Percentiles rank a stretch among this genome's conserved stretches.
phyloP scores from a whole-genome alignment of 1,139 yeast species.

The Sugiyamaella japonica region DNA sequence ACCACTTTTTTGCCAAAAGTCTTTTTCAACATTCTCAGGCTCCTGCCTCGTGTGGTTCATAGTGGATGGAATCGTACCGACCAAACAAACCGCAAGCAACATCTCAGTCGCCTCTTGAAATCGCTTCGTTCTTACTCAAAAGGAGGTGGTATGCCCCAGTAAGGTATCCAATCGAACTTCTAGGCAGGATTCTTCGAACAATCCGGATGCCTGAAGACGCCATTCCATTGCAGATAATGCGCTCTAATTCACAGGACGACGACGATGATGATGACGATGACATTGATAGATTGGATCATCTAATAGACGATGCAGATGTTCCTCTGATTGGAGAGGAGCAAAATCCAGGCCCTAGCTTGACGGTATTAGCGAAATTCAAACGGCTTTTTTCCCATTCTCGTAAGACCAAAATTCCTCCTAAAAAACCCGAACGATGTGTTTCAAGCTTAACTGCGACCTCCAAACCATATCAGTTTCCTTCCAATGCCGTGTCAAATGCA shows the following conservation, averaged over 20 bases:
- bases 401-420: neutral
- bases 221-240: slow-evolving; percentile 21
- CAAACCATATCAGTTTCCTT: slow-evolving; percentile 48
- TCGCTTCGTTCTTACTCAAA: slow-evolving; percentile 11
- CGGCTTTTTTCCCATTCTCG: neutral
- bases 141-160: slow-evolving; percentile 27
- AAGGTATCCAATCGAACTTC: slow-evolving; percentile 15
- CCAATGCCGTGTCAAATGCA: slow-evolving; percentile 90
- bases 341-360: neutral
- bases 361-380: neutral
- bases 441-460: slow-evolving; percentile 16
- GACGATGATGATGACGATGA: slow-evolving; percentile 21
- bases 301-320: slow-evolving; percentile 11
- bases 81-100: neutral
- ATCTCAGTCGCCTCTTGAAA: slow-evolving; percentile 5
- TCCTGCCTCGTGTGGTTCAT: neutral
- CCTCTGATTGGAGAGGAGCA: slow-evolving; percentile 12
- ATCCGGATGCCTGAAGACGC: slow-evolving; percentile 21
- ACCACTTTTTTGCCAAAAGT: no score
- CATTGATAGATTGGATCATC: slow-evolving; percentile 15
- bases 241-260: slow-evolving; percentile 4
- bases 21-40: neutral
- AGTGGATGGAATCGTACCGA: slow-evolving; percentile 9
- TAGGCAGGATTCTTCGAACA: slow-evolving; percentile 12
- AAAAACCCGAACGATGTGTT: slow-evolving; percentile 7